Conservation (phyloP, 1,284 basidiomycete genomes). For the Cutaneotrichosporon spelunceum region DNA sequence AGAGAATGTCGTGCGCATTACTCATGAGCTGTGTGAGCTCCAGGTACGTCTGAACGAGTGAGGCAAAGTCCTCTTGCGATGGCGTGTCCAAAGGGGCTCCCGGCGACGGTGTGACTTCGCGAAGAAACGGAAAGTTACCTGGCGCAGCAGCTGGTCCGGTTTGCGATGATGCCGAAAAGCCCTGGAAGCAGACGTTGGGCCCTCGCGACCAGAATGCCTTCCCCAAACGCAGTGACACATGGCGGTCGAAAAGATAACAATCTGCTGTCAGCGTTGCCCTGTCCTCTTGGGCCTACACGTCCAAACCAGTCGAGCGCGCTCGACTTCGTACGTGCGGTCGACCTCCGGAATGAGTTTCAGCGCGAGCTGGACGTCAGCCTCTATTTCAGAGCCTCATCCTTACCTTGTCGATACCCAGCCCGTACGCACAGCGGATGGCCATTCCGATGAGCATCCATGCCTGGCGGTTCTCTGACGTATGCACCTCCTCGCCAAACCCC, state of each 20-base stretch:
- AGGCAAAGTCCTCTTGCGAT: slow-evolving; percentile 44
- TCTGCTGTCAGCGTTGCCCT: neutral
- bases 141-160: slow-evolving; percentile 47
- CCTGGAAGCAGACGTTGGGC: slow-evolving; percentile 49
- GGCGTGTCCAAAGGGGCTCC: slow-evolving; percentile 20
- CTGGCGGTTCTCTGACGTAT: slow-evolving; percentile 48
- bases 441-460: slow-evolving; percentile 50
- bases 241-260: slow-evolving; percentile 7
- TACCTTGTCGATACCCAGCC: slow-evolving; percentile 47
- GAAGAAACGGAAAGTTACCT: slow-evolving; percentile 48
- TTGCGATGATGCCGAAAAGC: slow-evolving; percentile 46
- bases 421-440: slow-evolving; percentile 47
- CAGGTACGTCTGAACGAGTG: slow-evolving; percentile 48
- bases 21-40: slow-evolving; percentile 51
- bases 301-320: slow-evolving; percentile 48
- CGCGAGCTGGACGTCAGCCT: slow-evolving; percentile 26
- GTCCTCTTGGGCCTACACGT: slow-evolving; percentile 35
- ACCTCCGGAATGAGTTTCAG: slow-evolving; percentile 36
- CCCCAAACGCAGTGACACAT: slow-evolving; percentile 47
- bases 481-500: slow-evolving; percentile 40
- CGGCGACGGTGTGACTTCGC: slow-evolving; percentile 26
- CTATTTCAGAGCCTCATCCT: neutral
- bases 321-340: slow-evolving; percentile 42
- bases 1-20: slow-evolving; percentile 51
- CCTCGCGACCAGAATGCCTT: slow-evolving; percentile 53